Evolutionary conservation across 441 rosid species (phyloP), one percentile per base, ranked within the genome.

Genomic region (Mallotus repandus): DNA sequence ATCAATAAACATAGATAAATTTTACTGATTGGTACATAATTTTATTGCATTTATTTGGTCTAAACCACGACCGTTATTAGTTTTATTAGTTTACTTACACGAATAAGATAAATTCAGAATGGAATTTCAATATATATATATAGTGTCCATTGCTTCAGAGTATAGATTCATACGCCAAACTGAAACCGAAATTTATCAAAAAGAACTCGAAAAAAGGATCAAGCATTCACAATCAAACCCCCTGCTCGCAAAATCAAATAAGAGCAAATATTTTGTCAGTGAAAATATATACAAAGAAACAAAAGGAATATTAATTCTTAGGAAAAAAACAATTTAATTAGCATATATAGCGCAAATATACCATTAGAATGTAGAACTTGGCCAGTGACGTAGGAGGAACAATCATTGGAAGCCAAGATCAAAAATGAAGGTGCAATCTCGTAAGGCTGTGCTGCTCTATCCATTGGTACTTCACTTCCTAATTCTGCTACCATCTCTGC

Each of bases 371-470:
- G 53, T 59, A 89, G 85, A 77, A 89, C 85, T 73, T 88, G 91
- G 49, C 94, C 93, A 0, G 84, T 85, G 19, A 83, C 79, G 85
- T 89, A 92, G 74, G 97, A 90, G 7, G 96, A 86, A 82, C 85
- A 87, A 0, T 81, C 78, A 74, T 85, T 81, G 71, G 85, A 86
- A 4, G 93, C 92, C 4, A 88, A 83, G 82, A 92, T 90, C 54
- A 87, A 87, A 61, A 66, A 89, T 15, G 84, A 78, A 15, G 89
- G 87, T 2, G 91, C 92, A 0, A 90, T 83, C 94, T n/a, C n/a
- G 0, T 66, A 56, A 18, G 95, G 93, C 80, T 90, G 92, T 5
- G 84, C 91, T 0, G 91, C 91, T 75, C 92, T 84, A 52, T 80
- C 79, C 89, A 89, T 81, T 0, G 94, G 89, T 35, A 82, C 84